Evolutionary conservation across 495 filamentous ascomycete genomes (phyloP).

Genomic region (Penicillium manginii): DNA sequence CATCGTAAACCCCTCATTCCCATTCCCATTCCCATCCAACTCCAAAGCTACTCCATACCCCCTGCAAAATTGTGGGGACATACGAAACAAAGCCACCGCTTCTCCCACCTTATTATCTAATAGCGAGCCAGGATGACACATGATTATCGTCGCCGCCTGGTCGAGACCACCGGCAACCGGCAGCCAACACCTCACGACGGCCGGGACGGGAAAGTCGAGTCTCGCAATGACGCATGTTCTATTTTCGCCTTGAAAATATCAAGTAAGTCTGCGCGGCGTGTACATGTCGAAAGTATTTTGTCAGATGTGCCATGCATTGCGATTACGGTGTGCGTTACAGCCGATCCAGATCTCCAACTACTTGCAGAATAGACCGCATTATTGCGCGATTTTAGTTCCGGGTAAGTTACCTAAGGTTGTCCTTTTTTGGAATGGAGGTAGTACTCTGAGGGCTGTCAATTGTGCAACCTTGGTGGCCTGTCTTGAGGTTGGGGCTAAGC

Average conservation of each 20-base stretch:
- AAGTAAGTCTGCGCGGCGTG: constrained; percentile 3
- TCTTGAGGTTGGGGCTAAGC: constrained; percentile 12
- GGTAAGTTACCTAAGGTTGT: neutral
- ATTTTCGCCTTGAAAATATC: neutral
- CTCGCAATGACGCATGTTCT: constrained; percentile 18
- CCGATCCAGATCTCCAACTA: neutral
- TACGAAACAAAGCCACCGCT: neutral
- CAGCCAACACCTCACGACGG: neutral
- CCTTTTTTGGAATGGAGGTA: neutral
- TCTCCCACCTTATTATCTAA: constrained; percentile 26
- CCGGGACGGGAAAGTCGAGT: constrained; percentile 2
- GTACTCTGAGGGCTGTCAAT: constrained; percentile 8
- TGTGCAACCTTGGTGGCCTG: constrained; percentile 1
- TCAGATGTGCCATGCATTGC: constrained; percentile 9
- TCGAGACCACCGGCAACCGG: constrained; percentile 20
- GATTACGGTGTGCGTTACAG: neutral
- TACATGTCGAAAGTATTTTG: constrained; percentile 1
- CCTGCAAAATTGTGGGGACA: constrained; percentile 9
- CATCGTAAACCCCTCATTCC: neutral
- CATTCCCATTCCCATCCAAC: neutral
- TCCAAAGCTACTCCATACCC: neutral
- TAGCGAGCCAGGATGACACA: constrained; percentile 31
- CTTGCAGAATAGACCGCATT: neutral
- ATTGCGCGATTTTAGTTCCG: constrained; percentile 1
- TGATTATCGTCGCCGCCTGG: constrained; percentile 22